Percentiles rank a stretch among this genome's conserved stretches.
phyloP scores from a whole-genome alignment of 1,284 basidiomycete species.

The Phaffia rhodozyma region DNA sequence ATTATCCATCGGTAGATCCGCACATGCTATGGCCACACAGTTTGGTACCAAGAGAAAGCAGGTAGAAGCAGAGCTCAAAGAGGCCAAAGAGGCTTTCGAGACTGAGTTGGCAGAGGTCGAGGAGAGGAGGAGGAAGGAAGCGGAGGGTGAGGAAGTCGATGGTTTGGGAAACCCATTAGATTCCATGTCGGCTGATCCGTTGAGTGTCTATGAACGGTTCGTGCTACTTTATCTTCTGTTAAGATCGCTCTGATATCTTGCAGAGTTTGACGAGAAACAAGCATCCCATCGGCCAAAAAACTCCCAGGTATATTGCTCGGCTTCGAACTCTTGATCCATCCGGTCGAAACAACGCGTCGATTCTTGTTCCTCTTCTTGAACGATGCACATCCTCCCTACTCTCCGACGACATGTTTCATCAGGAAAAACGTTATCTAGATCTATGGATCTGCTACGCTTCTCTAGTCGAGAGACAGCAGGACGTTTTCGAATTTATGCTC shows the following conservation, averaged over 20 bases:
- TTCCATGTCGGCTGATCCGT: constrained; percentile 32
- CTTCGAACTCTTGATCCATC: constrained; percentile 44
- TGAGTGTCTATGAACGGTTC: constrained; percentile 39
- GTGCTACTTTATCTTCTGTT: constrained; percentile 20
- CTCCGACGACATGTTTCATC: constrained; percentile 63
- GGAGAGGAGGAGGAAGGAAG: constrained; percentile 29
- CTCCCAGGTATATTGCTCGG: constrained; percentile 31
- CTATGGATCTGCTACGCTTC: constrained; percentile 74
- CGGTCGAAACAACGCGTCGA: constrained; percentile 46
- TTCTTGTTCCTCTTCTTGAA: constrained; percentile 59
- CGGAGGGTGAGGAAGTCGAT: constrained; percentile 48
- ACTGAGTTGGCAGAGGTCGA: constrained; percentile 35
- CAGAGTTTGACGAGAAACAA: not conserved
- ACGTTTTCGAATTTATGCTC: constrained; percentile 64
- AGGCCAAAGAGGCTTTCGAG: constrained; percentile 35
- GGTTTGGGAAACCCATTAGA: constrained; percentile 10
- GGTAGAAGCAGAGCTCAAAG: constrained; percentile 34
- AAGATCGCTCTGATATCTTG: not conserved
- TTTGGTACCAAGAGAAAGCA: constrained; percentile 33
- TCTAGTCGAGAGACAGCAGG: constrained; percentile 44
- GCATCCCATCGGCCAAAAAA: constrained; percentile 22
- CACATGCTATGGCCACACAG: constrained; percentile 41
- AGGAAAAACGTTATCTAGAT: constrained; percentile 78
- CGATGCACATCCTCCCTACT: constrained; percentile 65
- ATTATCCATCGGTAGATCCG: constrained; percentile 43